phyloP scores from a whole-genome alignment of 2,329 filamentous ascomycete genomes.

The Venturia oleaginea region DNA sequence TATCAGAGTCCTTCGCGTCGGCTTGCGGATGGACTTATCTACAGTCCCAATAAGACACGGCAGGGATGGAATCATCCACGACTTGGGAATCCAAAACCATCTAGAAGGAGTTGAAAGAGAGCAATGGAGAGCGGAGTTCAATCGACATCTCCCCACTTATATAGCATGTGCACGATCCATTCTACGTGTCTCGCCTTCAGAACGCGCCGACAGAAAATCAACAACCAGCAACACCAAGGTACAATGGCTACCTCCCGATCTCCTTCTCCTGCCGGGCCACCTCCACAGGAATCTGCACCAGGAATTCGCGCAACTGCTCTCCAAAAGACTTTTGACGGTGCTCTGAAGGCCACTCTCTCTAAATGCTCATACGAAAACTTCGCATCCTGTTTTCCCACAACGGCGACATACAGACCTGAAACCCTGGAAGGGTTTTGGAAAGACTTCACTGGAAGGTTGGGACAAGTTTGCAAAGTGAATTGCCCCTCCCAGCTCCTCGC shows the following conservation, averaged over 20 bases:
- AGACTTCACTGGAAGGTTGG: conserved; percentile 50
- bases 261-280: conserved; percentile 44
- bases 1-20: neutral
- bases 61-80: too few species aligned
- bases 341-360: conserved; percentile 50
- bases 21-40: neutral
- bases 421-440: conserved; percentile 48
- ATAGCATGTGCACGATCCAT: neutral
- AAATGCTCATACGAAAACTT: conserved; percentile 55
- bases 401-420: conserved; percentile 47
- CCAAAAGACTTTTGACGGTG: conserved; percentile 50
- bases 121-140: too few species aligned
- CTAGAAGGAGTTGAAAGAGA: neutral
- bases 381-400: conserved; percentile 54
- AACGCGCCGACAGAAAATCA: neutral
- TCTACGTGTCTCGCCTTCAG: neutral
- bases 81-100: neutral
- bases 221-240: neutral
- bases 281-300: conserved; percentile 45
- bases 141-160: too few species aligned
- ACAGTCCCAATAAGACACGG: neutral
- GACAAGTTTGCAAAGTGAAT: conserved; percentile 43
- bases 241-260: conserved; percentile 22
- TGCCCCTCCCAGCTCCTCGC: neutral
- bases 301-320: conserved; percentile 52